A percentile compares a stretch with the other conserved stretches of the same genome.
Conservation (phyloP, 257 asterid genomes). For the Scutellaria baicalensis region DNA sequence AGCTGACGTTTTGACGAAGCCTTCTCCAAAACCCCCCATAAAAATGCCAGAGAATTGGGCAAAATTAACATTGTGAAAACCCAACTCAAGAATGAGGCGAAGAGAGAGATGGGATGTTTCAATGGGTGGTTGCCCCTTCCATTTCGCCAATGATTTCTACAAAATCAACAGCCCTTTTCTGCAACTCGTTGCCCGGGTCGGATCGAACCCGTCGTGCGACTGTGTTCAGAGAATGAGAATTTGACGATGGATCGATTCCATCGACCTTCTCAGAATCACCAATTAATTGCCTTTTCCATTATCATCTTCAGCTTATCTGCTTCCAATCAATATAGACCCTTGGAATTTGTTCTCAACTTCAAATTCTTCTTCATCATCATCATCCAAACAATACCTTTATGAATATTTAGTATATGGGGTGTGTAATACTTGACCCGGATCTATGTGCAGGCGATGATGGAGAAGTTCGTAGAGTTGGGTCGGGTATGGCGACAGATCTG, state of each 20-base stretch:
- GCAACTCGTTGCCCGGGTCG: constrained; percentile 5
- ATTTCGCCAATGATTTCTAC: constrained; percentile 18
- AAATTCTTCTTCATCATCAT: neutral
- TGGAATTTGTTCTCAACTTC: neutral
- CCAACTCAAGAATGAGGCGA: constrained; percentile 13
- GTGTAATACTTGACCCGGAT: neutral
- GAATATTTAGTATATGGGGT: neutral
- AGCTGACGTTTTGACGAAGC: neutral
- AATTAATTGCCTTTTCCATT: neutral
- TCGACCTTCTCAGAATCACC: neutral
- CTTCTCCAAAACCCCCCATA: neutral
- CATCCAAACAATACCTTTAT: neutral
- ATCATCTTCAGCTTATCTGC: neutral
- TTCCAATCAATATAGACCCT: neutral
- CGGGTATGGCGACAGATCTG: constrained; percentile 4
- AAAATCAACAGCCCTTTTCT: constrained; percentile 11
- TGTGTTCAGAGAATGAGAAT: neutral
- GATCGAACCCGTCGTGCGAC: neutral
- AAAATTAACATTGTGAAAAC: neutral
- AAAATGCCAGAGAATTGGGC: neutral
- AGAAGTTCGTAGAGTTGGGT: constrained; percentile 10
- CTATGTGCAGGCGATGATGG: constrained; percentile 15
- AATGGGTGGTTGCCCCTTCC: constrained; percentile 35
- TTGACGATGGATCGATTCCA: neutral
- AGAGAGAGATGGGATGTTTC: constrained; percentile 14